phyloP scores from a whole-genome alignment of 257 asterid genomes.

The Ophiorrhiza pumila region DNA sequence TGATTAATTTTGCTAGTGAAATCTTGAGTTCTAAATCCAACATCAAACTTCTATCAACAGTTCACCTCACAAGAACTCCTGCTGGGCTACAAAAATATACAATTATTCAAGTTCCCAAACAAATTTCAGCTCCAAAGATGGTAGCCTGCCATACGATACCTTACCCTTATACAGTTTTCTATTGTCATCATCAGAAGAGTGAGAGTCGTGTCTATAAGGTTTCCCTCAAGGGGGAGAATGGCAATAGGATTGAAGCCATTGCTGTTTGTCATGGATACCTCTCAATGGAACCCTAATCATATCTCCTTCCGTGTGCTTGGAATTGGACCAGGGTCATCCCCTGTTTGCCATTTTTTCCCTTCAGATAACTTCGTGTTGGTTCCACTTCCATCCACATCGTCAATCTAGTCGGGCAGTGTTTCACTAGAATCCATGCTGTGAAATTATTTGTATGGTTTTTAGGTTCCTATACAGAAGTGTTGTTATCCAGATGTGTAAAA shows the following conservation, averaged over 20 bases:
- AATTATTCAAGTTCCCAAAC: conserved; percentile 30
- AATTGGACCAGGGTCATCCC: conserved; percentile 47
- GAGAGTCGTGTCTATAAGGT: conserved; percentile 47
- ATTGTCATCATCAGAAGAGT: conserved; percentile 61
- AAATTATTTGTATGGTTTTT: not conserved
- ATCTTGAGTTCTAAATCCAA: conserved; percentile 35
- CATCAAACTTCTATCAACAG: conserved; percentile 42
- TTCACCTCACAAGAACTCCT: conserved; percentile 28
- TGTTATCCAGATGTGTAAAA: not conserved
- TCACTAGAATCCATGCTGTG: not conserved
- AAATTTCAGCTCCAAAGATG: conserved; percentile 36
- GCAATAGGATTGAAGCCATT: conserved; percentile 53
- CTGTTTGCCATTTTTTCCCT: conserved; percentile 86
- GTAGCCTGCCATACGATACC: conserved; percentile 80
- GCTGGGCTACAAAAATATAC: conserved; percentile 42
- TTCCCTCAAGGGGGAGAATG: conserved; percentile 47
- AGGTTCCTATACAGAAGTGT: not conserved
- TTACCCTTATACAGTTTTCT: conserved; percentile 61
- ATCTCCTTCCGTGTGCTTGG: conserved; percentile 59
- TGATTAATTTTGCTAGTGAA: conserved; percentile 49
- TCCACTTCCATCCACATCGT: conserved; percentile 39
- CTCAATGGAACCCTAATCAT: conserved; percentile 64
- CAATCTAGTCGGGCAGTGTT: conserved; percentile 5
- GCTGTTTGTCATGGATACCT: conserved; percentile 91
- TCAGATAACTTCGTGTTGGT: conserved; percentile 65